Evolutionary conservation across 768 basidiomycete species (phyloP), one percentile per base, ranked within the genome.

Genomic region (Mrakia frigida): DNA sequence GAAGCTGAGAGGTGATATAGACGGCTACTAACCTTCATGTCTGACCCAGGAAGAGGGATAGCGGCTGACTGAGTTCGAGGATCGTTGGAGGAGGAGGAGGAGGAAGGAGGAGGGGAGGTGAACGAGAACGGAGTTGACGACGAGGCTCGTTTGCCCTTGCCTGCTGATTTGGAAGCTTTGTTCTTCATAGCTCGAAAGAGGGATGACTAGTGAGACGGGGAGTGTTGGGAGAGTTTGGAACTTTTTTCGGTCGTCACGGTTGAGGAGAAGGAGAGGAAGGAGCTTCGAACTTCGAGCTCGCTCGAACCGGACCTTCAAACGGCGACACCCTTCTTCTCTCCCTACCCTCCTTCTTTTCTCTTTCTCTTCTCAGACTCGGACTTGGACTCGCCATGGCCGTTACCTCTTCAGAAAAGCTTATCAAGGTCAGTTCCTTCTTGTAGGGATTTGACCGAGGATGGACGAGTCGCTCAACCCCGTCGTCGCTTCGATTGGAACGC

Each of bases 321-420:
- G 11, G 14, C n/a, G n/a, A n/a, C 21, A 35, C 43, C 41, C 31
- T n/a, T 28, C 46, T 33, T 43, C 60, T 16, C 23, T 46, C 35
- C 14, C 73, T 31, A 21, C 73, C 35, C 61, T 74, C 63, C 59
- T 31, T 74, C 59, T 18, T 74, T 25, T 74, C 11, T 43, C 31
- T 28, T 23, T 25, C 59, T 33, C 39, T 33, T 74, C 13, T 33
- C 25, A 37, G 25, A 4, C 35, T 60, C 72, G n/a, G n/a, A n/a
- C n/a, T 56, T 35, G 28, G 46, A 41, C 37, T 35, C 39, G 28
- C 35, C 10, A 78, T 78, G 77, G 65, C 73, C 11, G 77, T 74
- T 73, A 74, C 77, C 50, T 74, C 77, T 35, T 74, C 73, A 21
- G 77, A 78, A 28, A 78, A 78, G 77, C 67, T 78, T n/a, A 73